Conservation (phyloP, 2,329 filamentous ascomycete genomes). For the Calonectria henricotiae region DNA sequence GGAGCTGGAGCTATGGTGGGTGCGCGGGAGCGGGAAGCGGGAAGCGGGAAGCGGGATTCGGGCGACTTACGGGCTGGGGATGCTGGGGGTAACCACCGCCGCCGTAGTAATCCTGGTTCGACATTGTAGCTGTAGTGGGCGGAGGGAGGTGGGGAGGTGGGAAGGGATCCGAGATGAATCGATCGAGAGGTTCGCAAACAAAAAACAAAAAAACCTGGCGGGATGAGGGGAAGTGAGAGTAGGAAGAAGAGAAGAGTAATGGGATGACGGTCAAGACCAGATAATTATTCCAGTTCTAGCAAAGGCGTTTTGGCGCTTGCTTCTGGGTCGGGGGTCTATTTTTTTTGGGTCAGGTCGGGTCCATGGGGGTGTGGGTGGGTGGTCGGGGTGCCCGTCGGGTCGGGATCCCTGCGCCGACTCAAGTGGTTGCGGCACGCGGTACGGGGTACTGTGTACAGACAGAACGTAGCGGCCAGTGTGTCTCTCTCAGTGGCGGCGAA, state of each 20-base stretch:
- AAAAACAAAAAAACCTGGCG: neutral
- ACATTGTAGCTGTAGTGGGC: slow-evolving; percentile 52
- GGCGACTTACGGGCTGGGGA: slow-evolving; percentile 59
- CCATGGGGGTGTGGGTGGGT: slow-evolving; percentile 1
- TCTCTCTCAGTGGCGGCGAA: slow-evolving; percentile 18
- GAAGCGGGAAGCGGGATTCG: too few relatives aligned
- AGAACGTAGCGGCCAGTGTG: neutral
- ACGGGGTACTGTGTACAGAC: neutral
- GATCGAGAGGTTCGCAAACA: neutral
- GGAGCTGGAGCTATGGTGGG: neutral
- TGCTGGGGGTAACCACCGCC: slow-evolving; percentile 60
- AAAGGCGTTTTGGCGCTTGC: slow-evolving; percentile 17
- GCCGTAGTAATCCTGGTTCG: slow-evolving; percentile 63
- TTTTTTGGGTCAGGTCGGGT: neutral
- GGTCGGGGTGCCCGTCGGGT: slow-evolving; percentile 27
- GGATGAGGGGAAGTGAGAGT: slow-evolving; percentile 16
- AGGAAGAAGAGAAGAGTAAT: neutral
- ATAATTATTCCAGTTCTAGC: slow-evolving; percentile 26
- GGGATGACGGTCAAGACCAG: slow-evolving; percentile 23
- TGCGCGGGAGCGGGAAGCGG: neutral
- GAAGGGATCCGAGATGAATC: neutral
- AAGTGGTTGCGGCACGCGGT: slow-evolving; percentile 4
- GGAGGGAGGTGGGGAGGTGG: neutral
- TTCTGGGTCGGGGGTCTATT: neutral
- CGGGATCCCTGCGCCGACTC: slow-evolving; percentile 22